A percentile compares a stretch with the other conserved stretches of the same genome.
These are phyloP conservation scores for Umbelopsis sp. DNA, from an alignment of 192 early-diverging fungal genomes.

Conservation along the genomic window DNA sequence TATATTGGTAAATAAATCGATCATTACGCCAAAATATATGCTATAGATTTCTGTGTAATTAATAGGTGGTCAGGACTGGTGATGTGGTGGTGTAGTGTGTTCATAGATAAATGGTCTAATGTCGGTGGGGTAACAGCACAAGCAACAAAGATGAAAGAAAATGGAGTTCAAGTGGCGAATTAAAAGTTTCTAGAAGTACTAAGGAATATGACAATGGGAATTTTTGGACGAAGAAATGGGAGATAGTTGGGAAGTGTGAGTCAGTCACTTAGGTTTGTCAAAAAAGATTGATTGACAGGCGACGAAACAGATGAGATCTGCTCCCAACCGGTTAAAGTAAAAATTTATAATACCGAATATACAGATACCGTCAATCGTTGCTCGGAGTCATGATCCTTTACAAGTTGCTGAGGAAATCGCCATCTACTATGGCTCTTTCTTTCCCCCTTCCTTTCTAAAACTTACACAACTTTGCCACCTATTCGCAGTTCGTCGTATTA, in stretches of 20 bases:
- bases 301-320: slow-evolving; percentile 10
- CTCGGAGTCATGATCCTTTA: slow-evolving; percentile 16
- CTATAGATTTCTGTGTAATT: too few species aligned
- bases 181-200: too few species aligned
- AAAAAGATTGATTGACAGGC: slow-evolving; percentile 19
- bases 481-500: neutral
- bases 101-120: neutral
- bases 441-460: slow-evolving; percentile 3
- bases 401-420: neutral
- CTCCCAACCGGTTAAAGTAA: neutral
- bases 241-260: neutral
- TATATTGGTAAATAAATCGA: neutral
- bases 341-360: slow-evolving; percentile 18
- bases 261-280: slow-evolving; percentile 9
- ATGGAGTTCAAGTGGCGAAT: too few species aligned
- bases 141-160: too few species aligned
- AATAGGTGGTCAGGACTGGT: too few species aligned
- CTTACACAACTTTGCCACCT: neutral
- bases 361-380: slow-evolving; percentile 16
- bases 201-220: neutral
- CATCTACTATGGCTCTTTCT: slow-evolving; percentile 16
- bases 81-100: too few species aligned
- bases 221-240: neutral
- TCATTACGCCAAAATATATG: too few species aligned
- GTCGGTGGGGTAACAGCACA: too few species aligned